Evolutionary conservation across 1,284 basidiomycete species (phyloP).

Genomic region (Marasmius fiardii): DNA sequence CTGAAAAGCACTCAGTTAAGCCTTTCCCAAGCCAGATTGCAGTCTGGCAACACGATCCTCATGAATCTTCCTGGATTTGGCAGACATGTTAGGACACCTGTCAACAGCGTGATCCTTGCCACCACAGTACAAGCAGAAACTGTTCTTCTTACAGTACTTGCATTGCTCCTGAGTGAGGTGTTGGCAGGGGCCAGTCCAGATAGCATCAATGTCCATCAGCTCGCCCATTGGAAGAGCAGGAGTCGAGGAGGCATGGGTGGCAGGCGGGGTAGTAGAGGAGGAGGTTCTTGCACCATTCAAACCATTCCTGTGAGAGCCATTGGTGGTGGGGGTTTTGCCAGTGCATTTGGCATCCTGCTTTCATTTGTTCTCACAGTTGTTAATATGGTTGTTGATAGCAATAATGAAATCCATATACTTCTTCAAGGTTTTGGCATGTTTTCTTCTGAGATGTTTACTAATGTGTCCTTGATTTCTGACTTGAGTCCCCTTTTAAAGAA

Average conservation of each 20-base stretch:
- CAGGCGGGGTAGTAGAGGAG: too few relatives aligned
- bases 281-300: not conserved
- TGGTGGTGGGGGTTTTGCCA: too few relatives aligned
- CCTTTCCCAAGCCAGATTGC: slow-evolving; percentile 7
- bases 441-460: too few relatives aligned
- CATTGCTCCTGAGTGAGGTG: not conserved
- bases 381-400: not conserved
- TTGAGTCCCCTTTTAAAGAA: too few relatives aligned
- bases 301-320: not conserved
- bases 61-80: not conserved
- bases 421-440: not conserved
- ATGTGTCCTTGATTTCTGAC: too few relatives aligned
- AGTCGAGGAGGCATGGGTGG: not conserved
- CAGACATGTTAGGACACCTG: not conserved
- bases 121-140: not conserved
- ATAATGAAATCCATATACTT: not conserved
- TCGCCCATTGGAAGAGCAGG: not conserved
- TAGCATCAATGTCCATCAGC: not conserved
- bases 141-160: not conserved
- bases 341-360: not conserved
- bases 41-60: not conserved
- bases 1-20: too few relatives aligned
- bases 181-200: not conserved
- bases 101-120: not conserved
- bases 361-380: not conserved